Base-by-base conservation (phyloP, 2,329 filamentous ascomycete genomes). In the Zymoseptoria crescenta region DNA sequence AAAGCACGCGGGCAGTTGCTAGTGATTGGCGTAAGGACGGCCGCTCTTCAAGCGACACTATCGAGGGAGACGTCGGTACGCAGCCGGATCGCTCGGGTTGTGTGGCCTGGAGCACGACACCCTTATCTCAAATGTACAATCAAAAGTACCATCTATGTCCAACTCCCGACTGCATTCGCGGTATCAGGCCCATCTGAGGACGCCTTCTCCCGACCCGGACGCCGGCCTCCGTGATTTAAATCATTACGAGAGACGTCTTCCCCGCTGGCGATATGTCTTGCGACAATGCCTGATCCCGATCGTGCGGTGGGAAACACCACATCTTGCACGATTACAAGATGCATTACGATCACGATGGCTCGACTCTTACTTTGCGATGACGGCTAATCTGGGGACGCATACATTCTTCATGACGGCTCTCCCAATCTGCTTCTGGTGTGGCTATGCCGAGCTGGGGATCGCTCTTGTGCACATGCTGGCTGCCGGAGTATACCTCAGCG, bases 371-470 rank as follows among this genome's bases (percentile, higher is more conserved):
- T 99, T 99, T 75, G 93, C 94, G 55, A 90, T 95, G 65, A 96
- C 92, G 0, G 94, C 94, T 64, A 99, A 97, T 74, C 83, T 97
- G 57, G 91, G 94, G 65, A 99, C 94, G 0, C 94, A 99, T 76
- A 99, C 94, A 0, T 97, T 96, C 79, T 99, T 96, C 80, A 97
- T 97, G 92, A 83, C 96, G 66, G 88, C 91, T 59, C 78, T 99
- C 69, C 94, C 94, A 5, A 90, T 97, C 65, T 83, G 96, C 67
- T 97, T 97, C 78, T 99, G 94, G 94, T 96, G 91, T 70, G 93
- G 93, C 56, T 89, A 92, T 75, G 86, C 88, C 50, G 86, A 83
- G 63, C 83, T 96, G 65, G 94, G 91, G 57, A 88, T 94, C 78
- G 92, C 87, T 52, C 71, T 76, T 65, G 75, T 76, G 49, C 75